Conservation (phyloP, 768 basidiomycete genomes). For the Zangia roseola region DNA sequence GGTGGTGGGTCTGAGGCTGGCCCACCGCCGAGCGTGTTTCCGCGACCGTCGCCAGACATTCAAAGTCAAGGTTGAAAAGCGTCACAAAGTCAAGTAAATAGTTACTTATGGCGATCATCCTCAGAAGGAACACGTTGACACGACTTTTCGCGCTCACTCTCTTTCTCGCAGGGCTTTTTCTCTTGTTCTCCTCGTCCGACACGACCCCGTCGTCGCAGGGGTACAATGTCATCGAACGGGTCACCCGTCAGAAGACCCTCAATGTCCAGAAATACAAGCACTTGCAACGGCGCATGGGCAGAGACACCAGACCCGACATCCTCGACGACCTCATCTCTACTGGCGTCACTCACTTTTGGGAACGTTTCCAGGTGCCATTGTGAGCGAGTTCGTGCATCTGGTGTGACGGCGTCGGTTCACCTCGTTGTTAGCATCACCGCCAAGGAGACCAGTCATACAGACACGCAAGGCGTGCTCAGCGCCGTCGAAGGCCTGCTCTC, state of each 20-base stretch:
- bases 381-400: conserved; percentile 37
- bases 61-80: too few species aligned
- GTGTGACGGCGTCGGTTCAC: neutral
- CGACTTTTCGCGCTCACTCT: conserved; percentile 18
- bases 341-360: conserved; percentile 89
- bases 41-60: conserved; percentile 43
- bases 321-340: conserved; percentile 71
- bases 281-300: conserved; percentile 82
- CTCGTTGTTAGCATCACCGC: conserved; percentile 58
- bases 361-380: conserved; percentile 89
- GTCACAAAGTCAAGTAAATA: too few species aligned
- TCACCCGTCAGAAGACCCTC: conserved; percentile 62
- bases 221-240: conserved; percentile 65
- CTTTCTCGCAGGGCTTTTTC: conserved; percentile 19
- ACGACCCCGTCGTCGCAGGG: conserved; percentile 30
- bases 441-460: conserved; percentile 83
- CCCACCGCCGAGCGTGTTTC: conserved; percentile 50
- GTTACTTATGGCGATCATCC: conserved; percentile 33
- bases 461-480: conserved; percentile 84
- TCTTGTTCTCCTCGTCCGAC: conserved; percentile 21
- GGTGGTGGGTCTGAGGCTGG: conserved; percentile 47
- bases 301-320: conserved; percentile 82
- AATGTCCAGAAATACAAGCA: conserved; percentile 90
- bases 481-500: conserved; percentile 94
- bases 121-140: conserved; percentile 31